phyloP scores from a whole-genome alignment of 352 stramenopile species.

The Pythium chondricola region DNA sequence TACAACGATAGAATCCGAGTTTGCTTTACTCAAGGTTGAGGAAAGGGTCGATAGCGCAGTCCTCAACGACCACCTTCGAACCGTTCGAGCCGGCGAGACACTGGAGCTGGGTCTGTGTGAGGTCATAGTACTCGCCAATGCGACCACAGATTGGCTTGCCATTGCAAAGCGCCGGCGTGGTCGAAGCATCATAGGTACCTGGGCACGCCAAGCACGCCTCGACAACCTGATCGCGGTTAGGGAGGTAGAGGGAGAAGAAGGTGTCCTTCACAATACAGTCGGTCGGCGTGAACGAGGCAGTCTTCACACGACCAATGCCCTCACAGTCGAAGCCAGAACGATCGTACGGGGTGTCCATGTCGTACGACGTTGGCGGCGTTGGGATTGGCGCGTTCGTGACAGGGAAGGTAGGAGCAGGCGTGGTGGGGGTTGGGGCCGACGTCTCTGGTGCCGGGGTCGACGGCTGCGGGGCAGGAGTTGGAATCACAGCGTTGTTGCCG shows the following conservation, averaged over 20 bases:
- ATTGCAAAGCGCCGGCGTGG: constrained; percentile 1
- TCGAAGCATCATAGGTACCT: not conserved
- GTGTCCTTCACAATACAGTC: too few species aligned
- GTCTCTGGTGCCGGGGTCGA: not conserved
- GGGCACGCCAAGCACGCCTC: not conserved
- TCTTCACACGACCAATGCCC: not conserved
- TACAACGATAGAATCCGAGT: too few species aligned
- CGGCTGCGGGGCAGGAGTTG: too few species aligned
- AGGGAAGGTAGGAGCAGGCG: not conserved
- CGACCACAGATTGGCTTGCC: constrained; percentile 9
- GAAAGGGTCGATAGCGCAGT: not conserved
- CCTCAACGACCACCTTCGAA: constrained; percentile 1
- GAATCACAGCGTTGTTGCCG: not conserved
- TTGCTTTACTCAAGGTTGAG: too few species aligned
- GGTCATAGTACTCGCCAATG: constrained; percentile 1
- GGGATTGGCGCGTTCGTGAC: not conserved
- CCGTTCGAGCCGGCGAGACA: constrained; percentile 3
- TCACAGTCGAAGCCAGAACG: too few species aligned
- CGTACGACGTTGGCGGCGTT: not conserved
- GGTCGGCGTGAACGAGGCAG: not conserved
- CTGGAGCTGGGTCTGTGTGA: constrained; percentile 8
- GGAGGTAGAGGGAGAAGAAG: too few species aligned
- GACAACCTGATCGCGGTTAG: too few species aligned
- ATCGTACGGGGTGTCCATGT: not conserved
- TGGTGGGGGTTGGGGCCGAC: not conserved